These are phyloP conservation scores for Colletotrichum orchidophilum DNA, from an alignment of 2,329 filamentous ascomycete genomes.

Conservation along the genomic window DNA sequence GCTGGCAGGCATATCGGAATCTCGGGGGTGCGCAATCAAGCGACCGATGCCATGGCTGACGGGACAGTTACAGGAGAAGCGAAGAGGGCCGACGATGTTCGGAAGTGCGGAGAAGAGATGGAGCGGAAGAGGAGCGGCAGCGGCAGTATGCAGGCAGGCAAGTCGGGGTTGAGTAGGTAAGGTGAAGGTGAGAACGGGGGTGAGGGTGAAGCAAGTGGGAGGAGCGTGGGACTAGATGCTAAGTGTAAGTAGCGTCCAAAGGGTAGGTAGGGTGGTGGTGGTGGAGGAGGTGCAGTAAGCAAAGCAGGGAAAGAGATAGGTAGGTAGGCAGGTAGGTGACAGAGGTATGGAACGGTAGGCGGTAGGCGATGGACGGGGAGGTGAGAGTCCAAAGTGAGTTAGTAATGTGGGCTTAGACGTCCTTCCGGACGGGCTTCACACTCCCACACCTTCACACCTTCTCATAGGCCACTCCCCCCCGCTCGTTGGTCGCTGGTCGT, in stretches of 20 bases:
- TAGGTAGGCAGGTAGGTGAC: background rate
- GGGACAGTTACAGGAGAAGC: constrained; percentile 26
- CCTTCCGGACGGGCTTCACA: constrained; percentile 22
- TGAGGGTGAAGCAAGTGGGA: background rate
- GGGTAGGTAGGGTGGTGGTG: background rate
- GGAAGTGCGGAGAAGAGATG: constrained; percentile 14
- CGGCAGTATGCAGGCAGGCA: background rate
- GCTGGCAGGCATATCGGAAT: constrained; percentile 58
- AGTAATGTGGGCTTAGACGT: constrained; percentile 32
- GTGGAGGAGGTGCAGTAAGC: background rate
- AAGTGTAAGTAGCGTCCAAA: constrained; percentile 8
- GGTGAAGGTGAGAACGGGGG: constrained; percentile 3
- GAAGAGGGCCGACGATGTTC: constrained; percentile 23
- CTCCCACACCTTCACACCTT: constrained; percentile 13
- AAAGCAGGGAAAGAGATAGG: constrained; percentile 6
- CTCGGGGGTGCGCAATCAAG: constrained; percentile 37
- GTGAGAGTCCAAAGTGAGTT: constrained; percentile 25
- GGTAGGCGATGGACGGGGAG: constrained; percentile 11
- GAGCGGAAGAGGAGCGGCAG: constrained; percentile 15
- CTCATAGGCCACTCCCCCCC: background rate
- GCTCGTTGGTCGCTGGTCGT: constrained; percentile 17
- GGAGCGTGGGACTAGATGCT: constrained; percentile 20
- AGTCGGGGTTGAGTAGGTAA: background rate
- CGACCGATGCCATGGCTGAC: constrained; percentile 50
- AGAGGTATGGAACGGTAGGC: constrained; percentile 5